A percentile compares a stretch with the other conserved stretches of the same genome.
Conservation (phyloP, 768 basidiomycete genomes). For the Amanita jacksonii region DNA sequence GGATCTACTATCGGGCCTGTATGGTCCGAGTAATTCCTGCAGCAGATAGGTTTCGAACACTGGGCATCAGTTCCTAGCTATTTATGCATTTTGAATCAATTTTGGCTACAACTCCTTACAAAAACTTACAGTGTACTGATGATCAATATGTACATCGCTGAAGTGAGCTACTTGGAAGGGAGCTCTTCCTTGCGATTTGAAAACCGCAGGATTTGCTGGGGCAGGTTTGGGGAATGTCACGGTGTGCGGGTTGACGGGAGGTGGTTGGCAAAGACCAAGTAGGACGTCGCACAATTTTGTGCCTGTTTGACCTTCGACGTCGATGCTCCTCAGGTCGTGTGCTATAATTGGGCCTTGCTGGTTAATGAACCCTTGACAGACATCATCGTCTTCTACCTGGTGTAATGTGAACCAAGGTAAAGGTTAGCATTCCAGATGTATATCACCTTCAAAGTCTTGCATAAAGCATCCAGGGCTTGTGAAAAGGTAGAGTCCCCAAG, state of each 20-base stretch:
- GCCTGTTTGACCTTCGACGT: slow-evolving; percentile 35
- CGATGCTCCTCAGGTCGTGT: slow-evolving; percentile 42
- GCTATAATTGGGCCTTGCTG: slow-evolving; percentile 50
- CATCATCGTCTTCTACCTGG: slow-evolving; percentile 46
- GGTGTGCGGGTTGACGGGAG: slow-evolving; percentile 32
- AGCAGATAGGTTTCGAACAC: slow-evolving; percentile 58
- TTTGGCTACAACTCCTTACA: neutral
- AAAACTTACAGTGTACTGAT: slow-evolving; percentile 36
- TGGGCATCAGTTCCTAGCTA: slow-evolving; percentile 44
- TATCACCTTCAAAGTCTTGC: slow-evolving; percentile 31
- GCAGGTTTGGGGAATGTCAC: slow-evolving; percentile 36
- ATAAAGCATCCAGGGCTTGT: slow-evolving; percentile 31
- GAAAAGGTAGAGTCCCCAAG: slow-evolving; percentile 41
- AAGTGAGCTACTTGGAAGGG: slow-evolving; percentile 53
- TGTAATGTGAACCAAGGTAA: neutral
- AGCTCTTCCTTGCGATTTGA: slow-evolving; percentile 26
- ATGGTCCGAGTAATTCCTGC: slow-evolving; percentile 38
- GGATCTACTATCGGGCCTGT: slow-evolving; percentile 27
- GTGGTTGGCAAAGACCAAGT: slow-evolving; percentile 43
- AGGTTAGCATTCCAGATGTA: too few species aligned
- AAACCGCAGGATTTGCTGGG: slow-evolving; percentile 25
- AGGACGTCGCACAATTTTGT: slow-evolving; percentile 46
- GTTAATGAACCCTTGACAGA: slow-evolving; percentile 42
- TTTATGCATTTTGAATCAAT: neutral
- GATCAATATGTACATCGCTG: slow-evolving; percentile 55